A percentile compares a stretch with the other conserved stretches of the same genome.
Evolutionary conservation across 108 stramenopile species (phyloP).

Genomic region (Cyclotella baltica): DNA sequence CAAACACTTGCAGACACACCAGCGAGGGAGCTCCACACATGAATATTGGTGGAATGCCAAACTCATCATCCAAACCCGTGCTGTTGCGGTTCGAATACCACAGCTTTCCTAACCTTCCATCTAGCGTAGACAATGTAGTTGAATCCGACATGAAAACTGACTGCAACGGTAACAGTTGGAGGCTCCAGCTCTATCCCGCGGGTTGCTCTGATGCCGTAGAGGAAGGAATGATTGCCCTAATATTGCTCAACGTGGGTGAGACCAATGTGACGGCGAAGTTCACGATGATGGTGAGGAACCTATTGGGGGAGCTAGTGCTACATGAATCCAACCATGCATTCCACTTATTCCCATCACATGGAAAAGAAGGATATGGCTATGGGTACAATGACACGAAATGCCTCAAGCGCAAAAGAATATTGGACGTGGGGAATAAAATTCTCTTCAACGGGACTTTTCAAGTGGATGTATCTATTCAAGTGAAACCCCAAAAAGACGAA

Average conservation of each 20-base stretch:
- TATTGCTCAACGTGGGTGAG: neutral
- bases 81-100: slow-evolving; percentile 1
- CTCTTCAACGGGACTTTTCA: neutral
- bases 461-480: slow-evolving; percentile 3
- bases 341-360: slow-evolving; percentile 1
- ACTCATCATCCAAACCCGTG: neutral
- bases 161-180: neutral
- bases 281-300: slow-evolving; percentile 2
- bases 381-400: slow-evolving; percentile 3
- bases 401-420: neutral
- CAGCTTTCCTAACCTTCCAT: neutral
- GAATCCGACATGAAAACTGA: slow-evolving; percentile 6
- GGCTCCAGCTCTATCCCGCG: slow-evolving; percentile 8
- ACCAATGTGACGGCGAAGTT: neutral
- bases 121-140: neutral
- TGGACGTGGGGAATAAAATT: slow-evolving; percentile 2
- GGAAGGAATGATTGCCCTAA: neutral
- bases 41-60: too few species aligned
- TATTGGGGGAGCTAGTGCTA: neutral
- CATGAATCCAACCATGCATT: slow-evolving; percentile 1
- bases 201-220: neutral
- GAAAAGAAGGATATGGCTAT: neutral
- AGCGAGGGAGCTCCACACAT: too few species aligned
- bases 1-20: too few species aligned
- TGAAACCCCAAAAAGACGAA: neutral